Base-by-base conservation (phyloP, 768 basidiomycete species). In the Psilocybe cyanescens region DNA sequence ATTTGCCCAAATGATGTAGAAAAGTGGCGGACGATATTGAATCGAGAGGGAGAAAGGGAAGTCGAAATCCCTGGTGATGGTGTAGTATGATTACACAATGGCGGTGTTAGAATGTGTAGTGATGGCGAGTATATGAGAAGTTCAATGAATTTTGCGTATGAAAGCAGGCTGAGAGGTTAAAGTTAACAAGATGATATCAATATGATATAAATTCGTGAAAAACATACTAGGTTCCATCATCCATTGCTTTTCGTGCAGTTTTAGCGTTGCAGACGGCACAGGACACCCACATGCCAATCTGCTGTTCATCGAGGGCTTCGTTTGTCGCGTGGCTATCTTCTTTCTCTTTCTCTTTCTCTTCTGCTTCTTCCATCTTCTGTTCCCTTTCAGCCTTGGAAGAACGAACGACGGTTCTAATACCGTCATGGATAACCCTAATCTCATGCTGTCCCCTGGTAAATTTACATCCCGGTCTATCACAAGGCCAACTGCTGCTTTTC, bases 81-180 rank as follows among this genome's bases (percentile, higher is more conserved):
- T 6, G 74, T 66, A 12, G 79, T 79, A 67, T 88, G 87, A 58
- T 75, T 76, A 60, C 87, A 89, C 8, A 86, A 64, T 0, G 75
- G 48, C 3, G 80, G 75, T 6, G 74, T 70, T 8, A 81, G 55
- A 0, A 55, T 66, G 56, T 69, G 73, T 6, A 85, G 58, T 2
- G 70, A 55, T 0, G 77, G 74, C 1, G 83, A 82, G 65, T 84
- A 86, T 7, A 83, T 62, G 1, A 84, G 69, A 3, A 87, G 67
- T 68, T 88, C 86, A 14, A 87, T 70, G 63, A 79, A 87, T 67
- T 88, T 88, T 16, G 80, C 83, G 59, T 82, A 86, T 0, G 86
- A 86, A 49, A 81, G 75, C 6, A 87, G 67, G 57, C 86, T 86
- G 51, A 30, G 56, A 24, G 24, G 24, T 24, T 24, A 2, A 24